Base-by-base conservation (phyloP, 495 filamentous ascomycete genomes). In the Astrothelium macrocarpum region DNA sequence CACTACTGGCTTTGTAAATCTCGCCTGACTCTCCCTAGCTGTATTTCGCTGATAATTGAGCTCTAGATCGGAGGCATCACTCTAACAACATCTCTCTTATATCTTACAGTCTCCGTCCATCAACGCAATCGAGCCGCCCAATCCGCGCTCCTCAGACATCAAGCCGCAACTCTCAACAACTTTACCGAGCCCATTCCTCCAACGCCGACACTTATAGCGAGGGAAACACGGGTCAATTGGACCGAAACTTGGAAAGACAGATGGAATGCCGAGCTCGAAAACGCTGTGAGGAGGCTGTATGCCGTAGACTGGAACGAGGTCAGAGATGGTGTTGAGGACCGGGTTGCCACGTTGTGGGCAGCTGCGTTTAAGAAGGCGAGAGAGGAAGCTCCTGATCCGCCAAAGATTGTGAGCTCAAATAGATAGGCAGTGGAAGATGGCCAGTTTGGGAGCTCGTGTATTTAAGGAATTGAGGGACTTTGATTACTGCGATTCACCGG, bases 61-160 rank as follows among this genome's bases (percentile, higher is more conserved):
- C 68, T 23, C 31, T 64, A 90, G 87, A 81, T 91, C 71, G 87
- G 90, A 70, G 92, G 94, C 67, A 82, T 94, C 43, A 90, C 93
- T 66, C 80, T 98, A 43, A 95, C 93, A 56, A 84, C 90, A 53
- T 85, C 87, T 28, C 69, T 89, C 62, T 82, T 94, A 70, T 96
- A 95, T 79, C 83, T 97, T 59, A 84, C 87, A 61, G 74, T 95
- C 29, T 78, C 84, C 72, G 77, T 88, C 7, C 91, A 97, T 77
- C 81, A 85, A 42, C 81, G 78, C 61, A 88, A 83, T 70, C 89
- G 91, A 58, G 72, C 82, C 61, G 75, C 82, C 25, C 90, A 95
- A 79, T 81, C 85, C 68, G 74, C 81, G 65, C 72, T 84, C 56
- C 86, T 97, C 14, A 89, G 85, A 63, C 82, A 87, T 66, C 87